These are phyloP conservation scores for Astrothelium subdiscretum DNA, from an alignment of 495 filamentous ascomycete genomes.

Conservation along the genomic window DNA sequence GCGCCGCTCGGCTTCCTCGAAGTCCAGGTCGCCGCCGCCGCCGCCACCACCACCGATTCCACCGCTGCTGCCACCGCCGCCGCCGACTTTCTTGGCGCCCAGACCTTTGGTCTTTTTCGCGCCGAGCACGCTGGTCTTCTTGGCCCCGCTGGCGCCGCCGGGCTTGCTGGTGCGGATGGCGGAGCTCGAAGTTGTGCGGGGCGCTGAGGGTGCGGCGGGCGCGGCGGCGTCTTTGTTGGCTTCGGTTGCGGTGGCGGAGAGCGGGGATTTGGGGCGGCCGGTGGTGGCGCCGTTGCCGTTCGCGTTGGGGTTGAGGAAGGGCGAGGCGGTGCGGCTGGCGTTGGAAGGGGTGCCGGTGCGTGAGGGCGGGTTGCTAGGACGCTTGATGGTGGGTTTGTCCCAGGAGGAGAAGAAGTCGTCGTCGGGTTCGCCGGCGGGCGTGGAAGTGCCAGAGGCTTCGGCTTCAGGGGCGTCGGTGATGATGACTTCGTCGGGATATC, in stretches of 20 bases:
- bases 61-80: conserved; percentile 14
- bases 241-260: conserved; percentile 36
- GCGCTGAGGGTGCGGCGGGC: conserved; percentile 42
- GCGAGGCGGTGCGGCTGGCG: conserved; percentile 71
- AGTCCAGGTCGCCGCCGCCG: conserved; percentile 50
- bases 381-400: conserved; percentile 96
- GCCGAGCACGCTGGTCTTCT: conserved; percentile 74
- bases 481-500: conserved; percentile 76
- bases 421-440: conserved; percentile 63
- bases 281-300: conserved; percentile 56
- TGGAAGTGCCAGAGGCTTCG: conserved; percentile 49
- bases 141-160: conserved; percentile 34
- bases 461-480: conserved; percentile 62
- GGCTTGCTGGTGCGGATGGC: conserved; percentile 43
- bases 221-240: conserved; percentile 30
- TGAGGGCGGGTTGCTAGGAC: conserved; percentile 86
- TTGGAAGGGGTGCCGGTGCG: conserved; percentile 79
- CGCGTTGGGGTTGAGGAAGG: conserved; percentile 65
- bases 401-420: conserved; percentile 98
- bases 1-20: conserved; percentile 92
- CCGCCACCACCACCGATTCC: conserved; percentile 24
- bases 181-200: conserved; percentile 61
- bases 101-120: conserved; percentile 70
- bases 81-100: conserved; percentile 76
- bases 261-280: conserved; percentile 67